Evolutionary conservation across 495 filamentous ascomycete species (phyloP), one percentile per base, ranked within the genome.

Genomic region (Evernia prunastri): DNA sequence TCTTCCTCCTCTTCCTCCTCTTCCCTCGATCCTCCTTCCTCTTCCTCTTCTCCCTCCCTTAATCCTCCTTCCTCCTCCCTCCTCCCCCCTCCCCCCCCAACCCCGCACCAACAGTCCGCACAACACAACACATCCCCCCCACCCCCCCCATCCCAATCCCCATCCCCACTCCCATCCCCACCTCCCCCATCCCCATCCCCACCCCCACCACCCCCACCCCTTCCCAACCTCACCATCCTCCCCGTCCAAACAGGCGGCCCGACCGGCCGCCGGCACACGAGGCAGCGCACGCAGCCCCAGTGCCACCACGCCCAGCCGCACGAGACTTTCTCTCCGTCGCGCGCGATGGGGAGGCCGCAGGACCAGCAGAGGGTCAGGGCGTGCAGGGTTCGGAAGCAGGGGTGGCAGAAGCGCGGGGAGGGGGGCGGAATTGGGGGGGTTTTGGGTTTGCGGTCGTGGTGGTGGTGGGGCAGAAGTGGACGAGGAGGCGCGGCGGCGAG

Each of bases 291-390:
- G 58, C 63, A 68, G 7, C 66, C 66, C 66, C 66, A 68, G 64
- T 68, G 66, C 66, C 66, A 68, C 66, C 66, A 68, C 10, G 64
- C 66, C 70, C 68, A 71, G 15, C 70, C 70, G 45, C 65, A 71
- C 13, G 59, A 53, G 25, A 71, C 70, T 13, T 59, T 47, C 51
- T 71, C 70, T 27, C 65, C 65, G 11, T 27, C 47, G 2, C 70
- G n/a, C 29, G 36, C 23, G 31, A 70, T 49, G 15, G 25, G 23
- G 3, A 57, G 49, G 23, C 70, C 68, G 51, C 70, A 71, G n/a
- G 31, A 36, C 70, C 70, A 71, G 63, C 70, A 71, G 1, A 71
- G 36, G 25, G 25, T 49, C 3, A 70, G 42, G n/a, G 59, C 36
- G 12, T 63, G 53, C 4, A 71, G 60, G 27, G 58, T 40, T 17